A percentile compares a stretch with the other conserved stretches of the same genome.
These are phyloP conservation scores for Lumnitzera littorea DNA, from an alignment of 345 rosid species.

Conservation along the genomic window DNA sequence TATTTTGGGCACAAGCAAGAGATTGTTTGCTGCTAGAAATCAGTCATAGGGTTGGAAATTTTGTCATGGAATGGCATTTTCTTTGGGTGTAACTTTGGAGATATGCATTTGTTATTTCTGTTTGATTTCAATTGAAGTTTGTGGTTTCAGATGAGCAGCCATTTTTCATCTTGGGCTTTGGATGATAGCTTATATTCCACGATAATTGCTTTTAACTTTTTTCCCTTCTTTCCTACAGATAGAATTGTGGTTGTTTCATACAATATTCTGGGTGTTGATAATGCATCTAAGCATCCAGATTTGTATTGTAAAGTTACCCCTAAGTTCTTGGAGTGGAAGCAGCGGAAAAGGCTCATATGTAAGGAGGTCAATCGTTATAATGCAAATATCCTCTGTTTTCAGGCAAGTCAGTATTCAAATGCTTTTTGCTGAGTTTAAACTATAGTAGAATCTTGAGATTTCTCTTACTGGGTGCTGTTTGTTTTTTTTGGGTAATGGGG, in stretches of 20 bases:
- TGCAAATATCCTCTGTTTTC: conserved; percentile 66
- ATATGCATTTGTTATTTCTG: too few species aligned
- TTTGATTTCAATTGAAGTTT: too few species aligned
- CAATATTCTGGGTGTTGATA: conserved; percentile 65
- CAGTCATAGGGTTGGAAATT: too few species aligned
- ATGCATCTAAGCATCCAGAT: conserved; percentile 60
- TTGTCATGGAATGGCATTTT: too few species aligned
- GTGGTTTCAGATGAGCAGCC: too few species aligned
- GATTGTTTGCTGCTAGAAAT: too few species aligned
- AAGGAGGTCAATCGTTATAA: conserved; percentile 48
- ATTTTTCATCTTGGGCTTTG: too few species aligned
- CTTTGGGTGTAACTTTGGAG: too few species aligned
- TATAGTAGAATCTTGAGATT: not conserved
- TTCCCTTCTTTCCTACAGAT: conserved; percentile 26
- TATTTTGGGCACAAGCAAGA: too few species aligned
- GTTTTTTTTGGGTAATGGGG: too few species aligned
- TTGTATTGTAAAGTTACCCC: conserved; percentile 35
- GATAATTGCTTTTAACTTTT: not conserved
- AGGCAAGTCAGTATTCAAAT: conserved; percentile 33
- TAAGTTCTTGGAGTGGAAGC: conserved; percentile 46
- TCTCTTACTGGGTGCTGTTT: too few species aligned
- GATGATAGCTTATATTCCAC: too few species aligned
- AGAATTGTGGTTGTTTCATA: conserved; percentile 59
- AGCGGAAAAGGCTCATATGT: conserved; percentile 52
- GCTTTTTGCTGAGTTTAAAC: not conserved